These are phyloP conservation scores for Sparassis latifolia DNA, from an alignment of 1,284 basidiomycete species.

Conservation along the genomic window DNA sequence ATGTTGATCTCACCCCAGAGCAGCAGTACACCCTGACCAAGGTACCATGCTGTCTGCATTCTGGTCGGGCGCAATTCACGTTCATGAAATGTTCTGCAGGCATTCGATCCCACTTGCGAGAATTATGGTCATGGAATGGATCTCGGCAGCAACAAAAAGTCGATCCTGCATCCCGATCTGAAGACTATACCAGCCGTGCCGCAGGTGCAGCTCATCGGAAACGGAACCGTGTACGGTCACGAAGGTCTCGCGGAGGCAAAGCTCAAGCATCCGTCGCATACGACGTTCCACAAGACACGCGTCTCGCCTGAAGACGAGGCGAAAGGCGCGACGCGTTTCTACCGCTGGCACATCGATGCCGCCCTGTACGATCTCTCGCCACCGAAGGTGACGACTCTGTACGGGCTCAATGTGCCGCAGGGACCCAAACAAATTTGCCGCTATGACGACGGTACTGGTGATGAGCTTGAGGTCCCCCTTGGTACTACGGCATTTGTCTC, in stretches of 20 bases:
- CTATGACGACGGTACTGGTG: conserved; percentile 88
- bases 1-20: conserved; percentile 66
- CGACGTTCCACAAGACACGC: conserved; percentile 83
- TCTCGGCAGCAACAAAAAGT: conserved; percentile 63
- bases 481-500: conserved; percentile 84
- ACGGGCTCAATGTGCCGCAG: conserved; percentile 70
- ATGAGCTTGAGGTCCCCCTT: conserved; percentile 76
- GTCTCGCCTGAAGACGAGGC: conserved; percentile 74
- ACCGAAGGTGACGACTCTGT: conserved; percentile 87
- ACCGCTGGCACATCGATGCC: conserved; percentile 93
- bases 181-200: conserved; percentile 83
- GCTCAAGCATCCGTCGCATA: conserved; percentile 81
- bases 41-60: conserved; percentile 29
- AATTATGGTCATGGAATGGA: conserved; percentile 82
- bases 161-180: conserved; percentile 78
- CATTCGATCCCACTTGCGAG: conserved; percentile 69
- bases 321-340: conserved; percentile 77
- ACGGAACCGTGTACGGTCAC: conserved; percentile 67
- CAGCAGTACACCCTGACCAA: conserved; percentile 82
- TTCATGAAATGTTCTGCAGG: conserved; percentile 27
- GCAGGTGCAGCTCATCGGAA: conserved; percentile 84
- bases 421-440: conserved; percentile 64
- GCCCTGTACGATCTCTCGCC: conserved; percentile 83
- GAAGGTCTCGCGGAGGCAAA: conserved; percentile 69
- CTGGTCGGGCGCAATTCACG: not conserved